Evolutionary conservation across 1,284 basidiomycete species (phyloP).

Genomic region (Retiboletus flavoniger): DNA sequence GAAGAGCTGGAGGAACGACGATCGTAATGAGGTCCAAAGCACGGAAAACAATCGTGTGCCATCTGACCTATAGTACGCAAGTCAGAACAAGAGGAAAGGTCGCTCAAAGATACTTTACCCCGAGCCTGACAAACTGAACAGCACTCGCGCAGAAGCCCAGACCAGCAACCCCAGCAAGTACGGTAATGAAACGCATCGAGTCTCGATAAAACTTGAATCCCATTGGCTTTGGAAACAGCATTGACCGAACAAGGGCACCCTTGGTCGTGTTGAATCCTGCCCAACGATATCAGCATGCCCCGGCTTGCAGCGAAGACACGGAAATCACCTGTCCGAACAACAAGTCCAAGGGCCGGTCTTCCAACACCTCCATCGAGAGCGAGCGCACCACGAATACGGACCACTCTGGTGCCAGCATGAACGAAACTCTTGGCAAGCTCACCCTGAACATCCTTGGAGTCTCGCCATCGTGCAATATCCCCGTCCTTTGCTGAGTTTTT

Average conservation of each 20-base stretch:
- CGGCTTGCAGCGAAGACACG: background rate
- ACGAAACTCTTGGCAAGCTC: conserved; percentile 86
- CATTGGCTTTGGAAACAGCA: conserved; percentile 98
- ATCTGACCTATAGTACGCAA: conserved; percentile 59
- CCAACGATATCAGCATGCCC: conserved; percentile 1
- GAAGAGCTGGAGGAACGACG: conserved; percentile 96
- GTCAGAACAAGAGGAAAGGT: conserved; percentile 6
- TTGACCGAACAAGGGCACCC: conserved; percentile 92
- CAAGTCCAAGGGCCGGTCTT: conserved; percentile 79
- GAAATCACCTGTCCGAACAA: conserved; percentile 81
- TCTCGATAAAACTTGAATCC: conserved; percentile 98
- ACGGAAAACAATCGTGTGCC: conserved; percentile 89
- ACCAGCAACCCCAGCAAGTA: conserved; percentile 85
- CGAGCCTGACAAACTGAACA: conserved; percentile 89
- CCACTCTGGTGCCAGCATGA: conserved; percentile 90
- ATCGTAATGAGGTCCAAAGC: conserved; percentile 98
- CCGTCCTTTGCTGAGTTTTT: conserved; percentile 79
- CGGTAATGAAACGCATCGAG: conserved; percentile 94
- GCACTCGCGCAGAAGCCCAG: conserved; percentile 88
- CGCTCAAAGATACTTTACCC: conserved; percentile 49
- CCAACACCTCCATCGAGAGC: conserved; percentile 52
- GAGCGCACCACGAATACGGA: conserved; percentile 80
- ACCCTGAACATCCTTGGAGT: conserved; percentile 61
- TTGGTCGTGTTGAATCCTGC: conserved; percentile 97
- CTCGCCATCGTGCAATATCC: conserved; percentile 68